These are phyloP conservation scores for Crepidotus variabilis DNA, from an alignment of 768 basidiomycete genomes.

Conservation along the genomic window DNA sequence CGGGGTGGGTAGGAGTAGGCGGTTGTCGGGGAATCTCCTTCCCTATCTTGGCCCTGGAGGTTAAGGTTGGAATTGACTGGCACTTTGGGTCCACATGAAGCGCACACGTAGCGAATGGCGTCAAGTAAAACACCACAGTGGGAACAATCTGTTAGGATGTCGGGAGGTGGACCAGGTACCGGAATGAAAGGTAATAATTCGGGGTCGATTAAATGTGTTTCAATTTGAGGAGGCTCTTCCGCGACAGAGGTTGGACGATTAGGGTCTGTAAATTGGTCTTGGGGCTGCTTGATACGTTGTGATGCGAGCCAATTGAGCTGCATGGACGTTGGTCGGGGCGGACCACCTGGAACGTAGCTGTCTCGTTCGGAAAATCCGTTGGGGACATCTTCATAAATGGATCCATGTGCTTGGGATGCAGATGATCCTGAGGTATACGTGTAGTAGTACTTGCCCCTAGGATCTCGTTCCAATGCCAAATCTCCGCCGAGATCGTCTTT, in stretches of 20 bases:
- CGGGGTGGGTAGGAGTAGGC: slow-evolving; percentile 34
- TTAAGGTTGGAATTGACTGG: slow-evolving; percentile 29
- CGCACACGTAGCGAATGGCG: slow-evolving; percentile 86
- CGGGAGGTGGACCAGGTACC: slow-evolving; percentile 47
- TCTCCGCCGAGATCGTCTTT: slow-evolving; percentile 51
- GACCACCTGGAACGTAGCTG: slow-evolving; percentile 23
- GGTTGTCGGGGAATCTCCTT: slow-evolving; percentile 18
- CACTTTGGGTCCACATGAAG: slow-evolving; percentile 79
- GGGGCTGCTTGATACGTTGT: slow-evolving; percentile 40
- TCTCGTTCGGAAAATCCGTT: slow-evolving; percentile 22
- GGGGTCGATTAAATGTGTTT: slow-evolving; percentile 25
- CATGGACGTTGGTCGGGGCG: slow-evolving; percentile 60
- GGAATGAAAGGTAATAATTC: slow-evolving; percentile 53
- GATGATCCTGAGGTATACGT: slow-evolving; percentile 57
- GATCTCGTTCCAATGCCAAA: slow-evolving; percentile 63
- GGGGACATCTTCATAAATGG: slow-evolving; percentile 47
- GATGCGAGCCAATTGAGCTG: slow-evolving; percentile 63
- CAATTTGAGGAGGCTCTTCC: slow-evolving; percentile 24
- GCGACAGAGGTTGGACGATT: slow-evolving; percentile 21
- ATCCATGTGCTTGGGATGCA: slow-evolving; percentile 48
- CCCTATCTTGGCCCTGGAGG: slow-evolving; percentile 51
- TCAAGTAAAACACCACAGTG: slow-evolving; percentile 73
- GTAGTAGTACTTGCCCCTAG: slow-evolving; percentile 74
- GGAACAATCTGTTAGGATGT: slow-evolving; percentile 76
- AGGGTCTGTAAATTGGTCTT: slow-evolving; percentile 7